These are phyloP conservation scores for Boletus smithii DNA, from an alignment of 1,284 basidiomycete genomes.

Conservation along the genomic window DNA sequence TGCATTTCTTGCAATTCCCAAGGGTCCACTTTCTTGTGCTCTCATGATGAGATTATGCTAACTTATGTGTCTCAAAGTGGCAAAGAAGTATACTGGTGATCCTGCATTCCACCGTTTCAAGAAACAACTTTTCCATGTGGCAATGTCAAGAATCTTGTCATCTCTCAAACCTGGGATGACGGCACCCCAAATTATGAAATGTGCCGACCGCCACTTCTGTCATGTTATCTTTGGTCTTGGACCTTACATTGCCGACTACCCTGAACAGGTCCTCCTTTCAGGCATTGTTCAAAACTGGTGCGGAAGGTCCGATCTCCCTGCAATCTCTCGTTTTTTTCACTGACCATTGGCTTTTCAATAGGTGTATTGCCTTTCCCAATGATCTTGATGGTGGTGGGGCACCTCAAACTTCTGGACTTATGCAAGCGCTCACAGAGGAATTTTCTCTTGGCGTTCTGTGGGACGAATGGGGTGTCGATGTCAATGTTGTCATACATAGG, in stretches of 20 bases:
- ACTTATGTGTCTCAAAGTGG: background rate
- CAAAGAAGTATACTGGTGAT: background rate
- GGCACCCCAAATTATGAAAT: constrained; percentile 1
- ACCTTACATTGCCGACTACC: constrained; percentile 8
- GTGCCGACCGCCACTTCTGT: constrained; percentile 15
- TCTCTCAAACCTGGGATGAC: background rate
- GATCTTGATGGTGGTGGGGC: background rate
- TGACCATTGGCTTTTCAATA: background rate
- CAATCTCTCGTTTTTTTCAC: background rate
- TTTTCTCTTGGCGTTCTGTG: background rate
- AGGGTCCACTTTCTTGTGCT: background rate
- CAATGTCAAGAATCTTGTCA: constrained; percentile 8
- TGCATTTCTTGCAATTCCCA: background rate
- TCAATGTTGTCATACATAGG: background rate
- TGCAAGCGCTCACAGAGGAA: background rate
- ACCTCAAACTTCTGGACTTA: background rate
- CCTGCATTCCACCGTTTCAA: constrained; percentile 13
- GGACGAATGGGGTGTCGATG: background rate
- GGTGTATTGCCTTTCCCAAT: constrained; percentile 1
- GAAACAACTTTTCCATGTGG: constrained; percentile 4
- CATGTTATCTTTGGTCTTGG: background rate
- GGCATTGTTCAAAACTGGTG: constrained; percentile 4
- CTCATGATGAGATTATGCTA: background rate
- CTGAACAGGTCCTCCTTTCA: background rate
- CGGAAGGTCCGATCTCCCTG: constrained; percentile 1